Base-by-base conservation (phyloP, 768 basidiomycete genomes). In the Suillus occidentalis region DNA sequence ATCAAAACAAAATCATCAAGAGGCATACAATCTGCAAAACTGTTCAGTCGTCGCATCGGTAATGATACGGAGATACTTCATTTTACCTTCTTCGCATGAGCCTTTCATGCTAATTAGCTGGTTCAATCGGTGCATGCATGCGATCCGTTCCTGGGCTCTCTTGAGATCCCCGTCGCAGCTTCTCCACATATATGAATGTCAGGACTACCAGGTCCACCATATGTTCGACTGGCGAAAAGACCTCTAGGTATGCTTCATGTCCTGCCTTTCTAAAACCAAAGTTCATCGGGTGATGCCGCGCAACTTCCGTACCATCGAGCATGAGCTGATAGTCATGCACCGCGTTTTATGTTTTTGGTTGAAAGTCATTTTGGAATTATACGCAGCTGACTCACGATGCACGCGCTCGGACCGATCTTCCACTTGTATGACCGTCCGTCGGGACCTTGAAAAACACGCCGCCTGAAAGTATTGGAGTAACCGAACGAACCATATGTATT, bases 141-240 rank as follows among this genome's bases (percentile, higher is more conserved):
- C 58, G 58, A 59, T 59, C 57, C 39, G 57, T 58, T 28, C 57
- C 57, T 6, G 57, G 58, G 58, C 40, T 42, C 40, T 59, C 58
- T 18, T 59, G 58, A 18, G 40, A 7, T 28, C 58, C 71, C 56
- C 68, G 72, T 43, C 72, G 66, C 58, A 72, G 52, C 22, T 72
- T 74, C 52, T 76, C 72, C 9, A 75, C 66, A 50, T 72, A 77
- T 25, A 72, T 68, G 31, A 76, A 76, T 1, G 76, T 76, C 43
- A 74, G 61, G 22, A 77, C 25, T 31, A 78, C 73, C 25, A 75
- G 64, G 45, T 76, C 77, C 16, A 73, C 28, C 60, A 76, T 72
- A 47, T 72, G 69, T n/a, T 70, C 69, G 20, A 70, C 70, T 12
- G 50, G 62, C 1, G 68, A 56, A 42, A 53, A 66, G 13, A 77